Evolutionary conservation across 768 basidiomycete species (phyloP).

Genomic region (Podaxis pistillaris): DNA sequence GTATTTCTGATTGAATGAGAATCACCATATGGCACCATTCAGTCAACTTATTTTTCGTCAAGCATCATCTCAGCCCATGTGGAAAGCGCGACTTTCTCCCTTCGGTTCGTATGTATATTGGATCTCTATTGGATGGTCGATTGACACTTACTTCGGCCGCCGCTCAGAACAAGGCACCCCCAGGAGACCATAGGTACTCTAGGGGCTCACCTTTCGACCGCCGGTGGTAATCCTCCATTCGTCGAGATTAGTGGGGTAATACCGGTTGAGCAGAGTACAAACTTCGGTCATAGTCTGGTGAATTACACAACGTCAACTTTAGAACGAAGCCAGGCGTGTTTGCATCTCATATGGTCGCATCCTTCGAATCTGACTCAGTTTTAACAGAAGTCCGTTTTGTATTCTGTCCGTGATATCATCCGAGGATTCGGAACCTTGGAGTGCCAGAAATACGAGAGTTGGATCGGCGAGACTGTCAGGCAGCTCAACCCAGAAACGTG

Average conservation of each 20-base stretch:
- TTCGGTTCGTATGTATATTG: constrained; percentile 41
- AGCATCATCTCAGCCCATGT: constrained; percentile 59
- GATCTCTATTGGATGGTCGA: constrained; percentile 4
- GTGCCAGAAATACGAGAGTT: constrained; percentile 36
- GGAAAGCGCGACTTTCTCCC: constrained; percentile 56
- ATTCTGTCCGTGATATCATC: constrained; percentile 40
- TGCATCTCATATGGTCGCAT: neutral
- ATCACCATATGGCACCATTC: constrained; percentile 23
- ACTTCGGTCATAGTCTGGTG: constrained; percentile 28
- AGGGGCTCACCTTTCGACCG: constrained; percentile 49
- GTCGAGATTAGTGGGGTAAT: constrained; percentile 55
- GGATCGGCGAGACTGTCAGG: constrained; percentile 26
- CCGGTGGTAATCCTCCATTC: constrained; percentile 52
- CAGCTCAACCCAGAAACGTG: constrained; percentile 1
- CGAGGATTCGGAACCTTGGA: constrained; percentile 52
- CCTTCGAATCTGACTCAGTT: neutral
- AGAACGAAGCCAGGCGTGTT: constrained; percentile 3
- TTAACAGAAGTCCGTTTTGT: neutral
- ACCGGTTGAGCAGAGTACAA: constrained; percentile 34
- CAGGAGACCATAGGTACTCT: constrained; percentile 43
- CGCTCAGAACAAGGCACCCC: constrained; percentile 26
- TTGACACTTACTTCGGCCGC: constrained; percentile 1
- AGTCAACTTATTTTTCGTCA: constrained; percentile 47
- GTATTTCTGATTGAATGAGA: constrained; percentile 10
- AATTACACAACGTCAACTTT: constrained; percentile 41